Evolutionary conservation across 2,329 filamentous ascomycete genomes (phyloP).

Genomic region (Intubia oerlemansii): DNA sequence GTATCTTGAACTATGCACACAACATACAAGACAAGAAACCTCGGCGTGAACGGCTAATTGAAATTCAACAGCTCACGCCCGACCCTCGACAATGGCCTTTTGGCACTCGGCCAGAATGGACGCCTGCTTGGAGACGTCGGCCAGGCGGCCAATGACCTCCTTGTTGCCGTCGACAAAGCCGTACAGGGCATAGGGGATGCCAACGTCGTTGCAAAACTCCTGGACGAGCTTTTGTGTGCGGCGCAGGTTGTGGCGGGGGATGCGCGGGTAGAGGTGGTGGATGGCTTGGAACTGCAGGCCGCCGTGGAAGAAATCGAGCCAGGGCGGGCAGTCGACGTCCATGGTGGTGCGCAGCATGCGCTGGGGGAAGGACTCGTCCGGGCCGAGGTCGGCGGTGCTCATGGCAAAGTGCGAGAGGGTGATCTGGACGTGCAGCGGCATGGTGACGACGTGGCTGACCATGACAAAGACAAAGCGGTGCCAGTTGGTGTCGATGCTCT

Average conservation of each 20-base stretch:
- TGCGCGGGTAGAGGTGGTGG: constrained; percentile 66
- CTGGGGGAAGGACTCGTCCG: constrained; percentile 70
- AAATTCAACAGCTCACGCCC: too few relatives aligned
- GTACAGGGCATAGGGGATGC: constrained; percentile 68
- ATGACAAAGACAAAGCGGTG: constrained; percentile 55
- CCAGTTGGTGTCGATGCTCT: constrained; percentile 44
- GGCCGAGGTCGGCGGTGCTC: constrained; percentile 72
- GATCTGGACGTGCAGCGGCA: constrained; percentile 73
- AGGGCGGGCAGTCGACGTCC: constrained; percentile 73
- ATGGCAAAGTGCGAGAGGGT: constrained; percentile 85
- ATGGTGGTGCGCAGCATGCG: constrained; percentile 85
- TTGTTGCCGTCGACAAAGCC: constrained; percentile 71
- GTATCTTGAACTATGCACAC: too few relatives aligned
- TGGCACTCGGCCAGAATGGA: constrained; percentile 59
- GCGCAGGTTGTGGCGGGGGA: constrained; percentile 70
- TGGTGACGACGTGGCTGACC: constrained; percentile 60
- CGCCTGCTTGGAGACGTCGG: constrained; percentile 62
- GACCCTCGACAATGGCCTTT: constrained; percentile 24
- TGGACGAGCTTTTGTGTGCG: constrained; percentile 52
- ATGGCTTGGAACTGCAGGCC: constrained; percentile 80
- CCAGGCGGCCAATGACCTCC: constrained; percentile 54
- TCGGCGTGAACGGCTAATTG: too few relatives aligned
- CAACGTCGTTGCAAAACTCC: constrained; percentile 63
- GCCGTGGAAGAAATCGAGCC: constrained; percentile 79
- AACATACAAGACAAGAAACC: too few relatives aligned